phyloP scores from a whole-genome alignment of 257 asterid species.

The Solanum virginianum region DNA sequence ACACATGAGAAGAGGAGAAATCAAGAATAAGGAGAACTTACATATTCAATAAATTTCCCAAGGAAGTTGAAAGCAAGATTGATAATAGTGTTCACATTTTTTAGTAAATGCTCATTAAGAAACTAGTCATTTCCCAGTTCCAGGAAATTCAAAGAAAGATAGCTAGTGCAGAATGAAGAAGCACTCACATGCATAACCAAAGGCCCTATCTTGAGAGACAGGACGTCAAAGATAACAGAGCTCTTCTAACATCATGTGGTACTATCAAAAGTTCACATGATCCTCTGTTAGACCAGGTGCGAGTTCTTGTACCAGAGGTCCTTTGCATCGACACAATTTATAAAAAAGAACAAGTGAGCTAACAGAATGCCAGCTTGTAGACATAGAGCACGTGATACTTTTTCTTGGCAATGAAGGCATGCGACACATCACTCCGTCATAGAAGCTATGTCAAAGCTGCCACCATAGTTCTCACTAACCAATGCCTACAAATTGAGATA shows the following conservation, averaged over 20 bases:
- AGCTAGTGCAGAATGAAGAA: background rate
- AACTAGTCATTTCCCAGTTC: background rate
- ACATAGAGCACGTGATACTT: background rate
- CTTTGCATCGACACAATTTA: background rate
- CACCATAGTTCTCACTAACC: slow-evolving; percentile 70
- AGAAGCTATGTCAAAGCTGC: slow-evolving; percentile 38
- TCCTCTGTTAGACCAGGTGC: background rate
- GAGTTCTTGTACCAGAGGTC: background rate
- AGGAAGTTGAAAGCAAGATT: background rate
- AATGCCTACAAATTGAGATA: slow-evolving; percentile 35
- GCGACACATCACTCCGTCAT: slow-evolving; percentile 10
- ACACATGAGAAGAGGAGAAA: background rate
- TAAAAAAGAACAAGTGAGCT: background rate
- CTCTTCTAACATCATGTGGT: background rate
- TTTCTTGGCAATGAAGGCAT: background rate
- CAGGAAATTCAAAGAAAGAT: background rate
- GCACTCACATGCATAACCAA: background rate
- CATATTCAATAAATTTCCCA: background rate
- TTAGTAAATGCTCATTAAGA: background rate
- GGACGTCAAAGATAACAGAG: background rate
- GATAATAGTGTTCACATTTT: background rate
- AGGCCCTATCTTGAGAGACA: background rate
- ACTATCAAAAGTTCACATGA: background rate
- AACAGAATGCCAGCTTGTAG: background rate
- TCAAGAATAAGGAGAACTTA: background rate